Evolutionary conservation across 1,139 yeast species (phyloP).

Genomic region (Magnusiomyces paraingens): DNA sequence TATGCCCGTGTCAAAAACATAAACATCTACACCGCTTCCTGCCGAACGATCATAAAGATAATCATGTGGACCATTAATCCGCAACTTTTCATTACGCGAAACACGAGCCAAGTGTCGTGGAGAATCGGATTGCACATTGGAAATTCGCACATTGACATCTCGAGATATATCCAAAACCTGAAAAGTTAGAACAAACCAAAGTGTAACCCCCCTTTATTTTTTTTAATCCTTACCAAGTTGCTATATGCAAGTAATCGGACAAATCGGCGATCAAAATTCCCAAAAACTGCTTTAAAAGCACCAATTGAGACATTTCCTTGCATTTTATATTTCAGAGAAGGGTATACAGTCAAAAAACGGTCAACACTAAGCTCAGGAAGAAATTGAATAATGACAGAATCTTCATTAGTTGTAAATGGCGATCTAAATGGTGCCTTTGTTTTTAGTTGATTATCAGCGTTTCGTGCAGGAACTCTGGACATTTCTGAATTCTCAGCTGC

Average conservation of each 20-base stretch:
- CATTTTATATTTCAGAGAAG: constrained; percentile 22
- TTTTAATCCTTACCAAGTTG: constrained; percentile 18
- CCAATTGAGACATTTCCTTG: constrained; percentile 25
- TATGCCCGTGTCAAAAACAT: constrained; percentile 78
- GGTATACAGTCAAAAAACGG: constrained; percentile 25
- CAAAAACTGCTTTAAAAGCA: constrained; percentile 27
- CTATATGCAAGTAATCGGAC: constrained; percentile 23
- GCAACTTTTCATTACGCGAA: constrained; percentile 45
- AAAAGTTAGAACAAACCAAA: neutral
- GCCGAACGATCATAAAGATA: constrained; percentile 40
- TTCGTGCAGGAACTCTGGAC: neutral
- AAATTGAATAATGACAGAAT: constrained; percentile 23
- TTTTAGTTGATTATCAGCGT: neutral
- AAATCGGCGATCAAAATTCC: constrained; percentile 24
- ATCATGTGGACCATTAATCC: constrained; percentile 26
- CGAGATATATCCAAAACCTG: constrained; percentile 28
- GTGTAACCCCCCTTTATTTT: neutral
- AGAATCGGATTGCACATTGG: constrained; percentile 43
- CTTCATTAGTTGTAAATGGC: constrained; percentile 1
- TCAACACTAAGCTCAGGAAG: constrained; percentile 24
- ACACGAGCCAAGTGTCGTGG: constrained; percentile 66
- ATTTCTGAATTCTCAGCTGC: neutral
- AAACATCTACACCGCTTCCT: constrained; percentile 57
- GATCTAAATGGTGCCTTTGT: too few relatives aligned
- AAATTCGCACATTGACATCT: constrained; percentile 26